Evolutionary conservation across 225 moss, liverwort and hornwort genomes (phyloP), one percentile per base, ranked within the genome.

Genomic region (Marchantia paleacea): DNA sequence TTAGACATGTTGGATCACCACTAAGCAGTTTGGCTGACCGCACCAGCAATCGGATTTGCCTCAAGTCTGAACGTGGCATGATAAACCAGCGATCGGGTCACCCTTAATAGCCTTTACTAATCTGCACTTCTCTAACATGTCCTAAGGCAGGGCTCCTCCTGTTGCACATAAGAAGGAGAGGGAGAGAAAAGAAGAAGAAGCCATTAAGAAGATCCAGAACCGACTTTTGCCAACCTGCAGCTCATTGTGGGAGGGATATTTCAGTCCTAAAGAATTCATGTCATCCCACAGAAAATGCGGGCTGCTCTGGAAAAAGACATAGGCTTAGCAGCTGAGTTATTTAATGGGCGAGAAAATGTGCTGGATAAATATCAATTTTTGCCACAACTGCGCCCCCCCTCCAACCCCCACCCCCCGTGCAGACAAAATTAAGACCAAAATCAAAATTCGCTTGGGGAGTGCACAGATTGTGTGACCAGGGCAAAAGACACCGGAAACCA

Each of bases 11-110:
- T 73, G 52, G 69, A 47, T 69, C 69, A 49, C 48, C 8, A 48
- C 19, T 70, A 48, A 47, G 4, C 16, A 69, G 39, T 69, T 10
- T 15, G 26, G 69, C 69, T 24, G 69, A 31, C 31, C 69, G 2
- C 48, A 70, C 39, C 69, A 48, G 31, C 69, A 70, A 18, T 64
- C 73, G 49, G 39, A 11, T 26, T 52, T 15, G 22, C 73, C 53
- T 54, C 53, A n/a, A 25, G 54, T 52, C 26, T 73, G 54, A 55
- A 74, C 54, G 74, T 74, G 74, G 74, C 74, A 74, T 74, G 74
- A 74, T 74, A 55, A 74, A 74, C 12, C 24, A 25, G 24, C 65
- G 22, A 25, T 65, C 54, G 14, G 22, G 28, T 11, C 28, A 73
- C 18, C 25, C 51, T 71, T 48, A 71, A 48, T 71, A 71, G 18